Conservation (phyloP, 768 basidiomycete species). For the Dioszegia aurantiaca region DNA sequence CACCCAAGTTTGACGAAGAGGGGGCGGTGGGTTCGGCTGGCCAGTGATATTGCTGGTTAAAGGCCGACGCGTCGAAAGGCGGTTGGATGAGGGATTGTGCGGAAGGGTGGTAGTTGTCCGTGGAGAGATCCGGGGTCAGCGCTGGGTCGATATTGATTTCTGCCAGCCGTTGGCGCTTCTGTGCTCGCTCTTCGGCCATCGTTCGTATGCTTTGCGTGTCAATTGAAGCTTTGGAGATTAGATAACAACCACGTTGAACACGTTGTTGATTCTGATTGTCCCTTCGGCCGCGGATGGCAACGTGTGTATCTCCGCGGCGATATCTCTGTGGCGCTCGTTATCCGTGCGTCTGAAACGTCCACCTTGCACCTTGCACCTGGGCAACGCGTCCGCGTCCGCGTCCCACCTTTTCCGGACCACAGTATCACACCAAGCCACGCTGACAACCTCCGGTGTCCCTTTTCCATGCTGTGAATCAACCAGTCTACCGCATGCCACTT, state of each 20-base stretch:
- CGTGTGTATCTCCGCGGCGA: too few species aligned
- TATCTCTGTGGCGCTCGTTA: too few species aligned
- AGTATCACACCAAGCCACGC: too few species aligned
- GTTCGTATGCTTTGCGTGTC: not conserved
- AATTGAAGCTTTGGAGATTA: not conserved
- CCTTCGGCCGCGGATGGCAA: too few species aligned
- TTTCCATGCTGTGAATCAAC: too few species aligned
- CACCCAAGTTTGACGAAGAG: not conserved
- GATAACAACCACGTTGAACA: conserved; percentile 10
- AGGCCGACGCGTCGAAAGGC: not conserved
- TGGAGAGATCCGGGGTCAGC: not conserved
- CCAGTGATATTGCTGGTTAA: conserved; percentile 8
- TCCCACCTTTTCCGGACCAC: too few species aligned
- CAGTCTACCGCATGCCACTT: too few species aligned
- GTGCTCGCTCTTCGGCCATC: not conserved
- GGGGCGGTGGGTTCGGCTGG: conserved; percentile 4
- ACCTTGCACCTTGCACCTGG: too few species aligned
- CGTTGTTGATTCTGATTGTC: too few species aligned
- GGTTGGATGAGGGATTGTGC: not conserved
- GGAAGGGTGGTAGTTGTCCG: not conserved
- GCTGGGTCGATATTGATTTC: not conserved
- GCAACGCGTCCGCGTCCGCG: too few species aligned
- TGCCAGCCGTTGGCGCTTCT: conserved; percentile 1
- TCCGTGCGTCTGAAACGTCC: too few species aligned
- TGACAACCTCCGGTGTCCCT: too few species aligned